Evolutionary conservation across 257 asterid genomes (phyloP), one percentile per base, ranked within the genome.

Genomic region (Solanum clarkiae): DNA sequence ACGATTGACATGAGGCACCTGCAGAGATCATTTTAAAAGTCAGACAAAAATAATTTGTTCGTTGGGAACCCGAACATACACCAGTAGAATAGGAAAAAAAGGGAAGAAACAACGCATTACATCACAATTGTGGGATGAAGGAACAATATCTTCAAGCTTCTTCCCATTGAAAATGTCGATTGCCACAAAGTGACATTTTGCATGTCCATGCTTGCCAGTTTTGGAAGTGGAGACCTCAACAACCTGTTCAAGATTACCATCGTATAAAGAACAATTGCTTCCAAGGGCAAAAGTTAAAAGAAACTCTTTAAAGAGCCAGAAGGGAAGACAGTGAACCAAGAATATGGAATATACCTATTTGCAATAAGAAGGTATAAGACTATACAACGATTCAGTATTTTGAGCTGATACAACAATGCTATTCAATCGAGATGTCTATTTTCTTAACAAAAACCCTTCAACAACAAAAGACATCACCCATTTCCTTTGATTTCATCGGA

Each of bases 201-300:
- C 95, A 45, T 92, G 95, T 40, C 95, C 95, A 13, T 92, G 95
- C 90, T 91, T 92, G 77, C 95, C 95, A 14, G 95, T 93, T 86
- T 93, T 93, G 4, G 95, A 91, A 72, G 95, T 91, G 77, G 95
- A 93, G 66, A 93, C 95, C 82, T 93, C 95, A 17, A 91, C 94
- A 54, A 93, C 95, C 95, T 84, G 81, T 91, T 83, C 66, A 66
- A 15, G 44, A 60, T 72, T 75, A 57, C 20, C 66, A 84, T 79
- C 49, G 2, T 32, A 5, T 49, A 14, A 47, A 63, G 9, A 44
- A 22, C 54, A 59, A 47, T 44, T 16, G 53, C n/a, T 10, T 70
- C n/a, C 55, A 18, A 42, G 18, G 55, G 42, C 26, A 70, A 70
- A 70, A 18, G 15, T 1, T 44, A 6, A 44, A n/a, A 26, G 40